These are phyloP conservation scores for Trichoderma cornu-damae DNA, from an alignment of 2,329 filamentous ascomycete genomes.

Conservation along the genomic window DNA sequence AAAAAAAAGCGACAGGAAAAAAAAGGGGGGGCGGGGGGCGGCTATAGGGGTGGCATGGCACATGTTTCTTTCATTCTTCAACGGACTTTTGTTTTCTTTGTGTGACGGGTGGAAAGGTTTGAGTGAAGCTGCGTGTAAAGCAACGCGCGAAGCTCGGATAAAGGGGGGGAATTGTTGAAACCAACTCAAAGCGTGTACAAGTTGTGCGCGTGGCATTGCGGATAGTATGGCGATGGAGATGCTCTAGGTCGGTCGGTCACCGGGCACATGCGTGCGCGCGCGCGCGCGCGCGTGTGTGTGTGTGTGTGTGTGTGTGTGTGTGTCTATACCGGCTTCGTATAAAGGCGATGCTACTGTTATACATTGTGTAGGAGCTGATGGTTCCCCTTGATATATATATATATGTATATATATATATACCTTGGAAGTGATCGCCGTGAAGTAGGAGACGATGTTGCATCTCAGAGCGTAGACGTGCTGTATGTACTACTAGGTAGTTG, in stretches of 20 bases:
- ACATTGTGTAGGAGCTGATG: neutral
- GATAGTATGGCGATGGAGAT: neutral
- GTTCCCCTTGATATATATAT: neutral
- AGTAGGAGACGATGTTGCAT: too few relatives aligned
- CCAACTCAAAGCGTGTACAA: neutral
- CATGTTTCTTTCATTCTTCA: neutral
- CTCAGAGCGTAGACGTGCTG: too few relatives aligned
- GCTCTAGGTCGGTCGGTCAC: too few relatives aligned
- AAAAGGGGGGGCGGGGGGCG: neutral
- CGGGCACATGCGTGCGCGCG: too few relatives aligned
- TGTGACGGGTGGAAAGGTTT: neutral
- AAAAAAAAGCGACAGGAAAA: neutral
- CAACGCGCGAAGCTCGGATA: neutral
- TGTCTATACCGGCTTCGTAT: neutral
- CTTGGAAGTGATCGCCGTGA: too few relatives aligned
- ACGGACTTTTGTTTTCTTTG: neutral
- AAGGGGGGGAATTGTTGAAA: neutral
- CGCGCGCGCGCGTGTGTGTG: too few relatives aligned
- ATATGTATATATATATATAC: too few relatives aligned
- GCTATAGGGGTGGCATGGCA: neutral
- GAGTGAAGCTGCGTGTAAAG: neutral
- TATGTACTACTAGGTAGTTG: too few relatives aligned
- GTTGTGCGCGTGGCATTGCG: neutral
- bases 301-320: too few relatives aligned
- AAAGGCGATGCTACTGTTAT: conserved; percentile 2